Base-by-base conservation (phyloP, 345 rosid species). In the Eucalyptus curtisii region DNA sequence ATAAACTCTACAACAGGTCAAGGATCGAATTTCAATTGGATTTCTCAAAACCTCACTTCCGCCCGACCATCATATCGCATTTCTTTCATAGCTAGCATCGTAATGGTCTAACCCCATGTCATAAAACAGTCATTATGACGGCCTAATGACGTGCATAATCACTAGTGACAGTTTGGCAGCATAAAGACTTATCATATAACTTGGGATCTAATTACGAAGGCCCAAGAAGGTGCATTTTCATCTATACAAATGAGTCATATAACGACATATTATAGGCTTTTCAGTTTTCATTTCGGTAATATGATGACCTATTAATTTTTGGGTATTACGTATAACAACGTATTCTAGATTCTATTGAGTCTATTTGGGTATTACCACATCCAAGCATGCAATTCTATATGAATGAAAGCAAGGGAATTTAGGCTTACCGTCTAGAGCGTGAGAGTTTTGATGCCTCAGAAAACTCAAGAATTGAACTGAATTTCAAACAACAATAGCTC, bases 231-330 rank as follows among this genome's bases (percentile, higher is more conserved):
- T 17, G 80, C 80, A 68, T 68, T 68, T 33, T 68, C 13, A 1
- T 37, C 44, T 8, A 31, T 68, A 16, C 24, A 8, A 68, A 68
- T 11, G 2, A 8, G 4, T 3, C 2, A 1, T 0, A 8, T 66
- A 31, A 16, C 6, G 11, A 31, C 37, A 31, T 31, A 9, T 31
- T 15, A 15, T 1, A 16, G 7, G 12, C 79, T 8, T 66, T 31
- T 16, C 0, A 31, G 11, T 15, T 31, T 31, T 66, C 3, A 31
- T 4, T 66, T 66, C 3, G 3, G 1, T 37, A 66, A 31, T 10
- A 17, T 16, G 13, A 68, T 3, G 25, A 68, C 80, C 4, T 17
- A 68, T 68, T 33, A 40, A 68, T 68, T 68, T 64, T 68, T 68
- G n/a, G n/a, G n/a, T n/a, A n/a, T n/a, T n/a, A n/a, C n/a, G 44